Evolutionary conservation across 257 asterid species (phyloP).

Genomic region (Anisodus tanguticus): DNA sequence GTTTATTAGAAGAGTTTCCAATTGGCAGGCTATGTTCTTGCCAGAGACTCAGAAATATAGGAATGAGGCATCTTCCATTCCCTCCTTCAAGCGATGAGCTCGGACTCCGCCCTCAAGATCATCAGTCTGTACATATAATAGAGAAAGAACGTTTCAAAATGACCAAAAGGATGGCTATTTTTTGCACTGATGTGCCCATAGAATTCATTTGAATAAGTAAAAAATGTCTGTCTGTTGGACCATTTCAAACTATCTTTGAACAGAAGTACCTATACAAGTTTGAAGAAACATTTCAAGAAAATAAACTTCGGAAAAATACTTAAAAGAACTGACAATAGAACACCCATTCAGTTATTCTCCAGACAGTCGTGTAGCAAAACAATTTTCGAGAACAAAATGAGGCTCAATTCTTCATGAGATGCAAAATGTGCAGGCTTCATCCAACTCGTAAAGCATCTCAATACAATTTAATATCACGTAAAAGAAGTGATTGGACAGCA

Average conservation of each 20-base stretch:
- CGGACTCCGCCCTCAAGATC: slow-evolving; percentile 87
- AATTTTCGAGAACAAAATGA: not conserved
- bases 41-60: slow-evolving; percentile 78
- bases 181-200: not conserved
- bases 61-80: slow-evolving; percentile 69
- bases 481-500: not conserved
- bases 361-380: not conserved
- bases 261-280: not conserved
- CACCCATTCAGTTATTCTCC: not conserved
- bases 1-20: slow-evolving; percentile 91
- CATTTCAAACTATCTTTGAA: not conserved
- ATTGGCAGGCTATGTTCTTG: slow-evolving; percentile 87
- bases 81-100: slow-evolving; percentile 77
- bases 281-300: not conserved
- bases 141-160: not conserved
- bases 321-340: not conserved
- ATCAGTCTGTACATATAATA: slow-evolving; percentile 58
- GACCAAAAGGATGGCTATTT: not conserved
- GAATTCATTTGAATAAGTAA: not conserved
- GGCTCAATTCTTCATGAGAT: not conserved
- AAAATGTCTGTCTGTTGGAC: not conserved
- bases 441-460: not conserved
- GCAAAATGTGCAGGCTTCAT: slow-evolving; percentile 10
- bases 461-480: not conserved
- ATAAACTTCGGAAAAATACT: not conserved